Conservation (phyloP, 257 asterid species). For the Fraxinus anomala region DNA sequence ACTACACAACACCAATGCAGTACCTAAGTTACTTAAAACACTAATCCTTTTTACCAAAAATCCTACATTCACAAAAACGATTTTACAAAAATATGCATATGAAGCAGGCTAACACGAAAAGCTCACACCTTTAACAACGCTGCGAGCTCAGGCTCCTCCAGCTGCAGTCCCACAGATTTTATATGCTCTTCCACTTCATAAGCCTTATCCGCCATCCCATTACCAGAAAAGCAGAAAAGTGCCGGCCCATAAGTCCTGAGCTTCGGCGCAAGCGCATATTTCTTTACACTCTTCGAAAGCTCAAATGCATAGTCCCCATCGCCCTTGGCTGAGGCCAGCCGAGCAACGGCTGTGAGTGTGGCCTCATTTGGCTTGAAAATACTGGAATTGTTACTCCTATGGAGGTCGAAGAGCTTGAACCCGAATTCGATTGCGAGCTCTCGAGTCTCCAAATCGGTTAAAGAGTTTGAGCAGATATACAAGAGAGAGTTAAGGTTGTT, state of each 20-base stretch:
- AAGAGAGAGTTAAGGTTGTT: constrained; percentile 80
- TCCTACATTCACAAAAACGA: constrained; percentile 6
- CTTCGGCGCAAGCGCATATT: constrained; percentile 48
- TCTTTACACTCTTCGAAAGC: constrained; percentile 67
- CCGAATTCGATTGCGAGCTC: constrained; percentile 73
- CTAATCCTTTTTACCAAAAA: neutral
- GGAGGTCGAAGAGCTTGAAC: constrained; percentile 54
- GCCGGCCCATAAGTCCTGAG: constrained; percentile 82
- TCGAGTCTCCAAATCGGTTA: constrained; percentile 43
- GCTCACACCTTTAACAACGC: constrained; percentile 69
- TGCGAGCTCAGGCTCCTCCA: constrained; percentile 80
- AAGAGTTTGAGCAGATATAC: constrained; percentile 72
- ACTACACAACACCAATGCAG: neutral
- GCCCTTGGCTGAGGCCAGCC: constrained; percentile 80
- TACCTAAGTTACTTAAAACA: neutral
- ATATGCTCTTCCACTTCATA: constrained; percentile 75
- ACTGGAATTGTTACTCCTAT: constrained; percentile 32
- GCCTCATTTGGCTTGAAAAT: constrained; percentile 71
- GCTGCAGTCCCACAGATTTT: constrained; percentile 55
- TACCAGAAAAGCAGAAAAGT: constrained; percentile 59
- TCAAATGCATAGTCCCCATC: constrained; percentile 81
- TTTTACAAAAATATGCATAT: neutral
- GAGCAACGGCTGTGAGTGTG: constrained; percentile 71
- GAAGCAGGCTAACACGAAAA: neutral
- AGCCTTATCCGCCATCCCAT: constrained; percentile 69